These are phyloP conservation scores for Paramecium pentaurelia DNA, from an alignment of 73 alveolate species.

Conservation along the genomic window DNA sequence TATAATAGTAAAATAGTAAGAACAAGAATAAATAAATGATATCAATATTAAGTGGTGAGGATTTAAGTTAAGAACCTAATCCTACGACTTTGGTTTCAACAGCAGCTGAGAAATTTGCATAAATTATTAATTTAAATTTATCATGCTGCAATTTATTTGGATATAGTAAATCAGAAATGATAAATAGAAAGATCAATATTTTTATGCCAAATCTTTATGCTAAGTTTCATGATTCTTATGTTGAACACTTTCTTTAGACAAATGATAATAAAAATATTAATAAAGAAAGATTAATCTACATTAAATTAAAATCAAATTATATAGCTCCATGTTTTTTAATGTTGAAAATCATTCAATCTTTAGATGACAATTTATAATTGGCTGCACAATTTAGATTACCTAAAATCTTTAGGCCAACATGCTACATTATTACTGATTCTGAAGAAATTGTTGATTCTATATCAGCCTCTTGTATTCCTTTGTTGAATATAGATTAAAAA, in stretches of 20 bases:
- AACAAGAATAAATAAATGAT: background rate
- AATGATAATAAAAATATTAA: background rate
- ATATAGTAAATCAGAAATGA: slow-evolving; percentile 45
- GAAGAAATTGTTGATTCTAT: background rate
- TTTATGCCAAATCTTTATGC: slow-evolving; percentile 20
- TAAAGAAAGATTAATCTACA: slow-evolving; percentile 6
- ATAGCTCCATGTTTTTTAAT: background rate
- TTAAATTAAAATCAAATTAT: background rate
- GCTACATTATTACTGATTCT: background rate
- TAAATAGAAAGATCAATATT: slow-evolving; percentile 17
- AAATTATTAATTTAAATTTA: slow-evolving; percentile 22
- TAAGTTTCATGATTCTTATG: background rate
- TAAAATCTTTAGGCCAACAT: background rate
- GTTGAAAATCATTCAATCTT: background rate
- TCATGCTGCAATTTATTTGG: slow-evolving; percentile 49
- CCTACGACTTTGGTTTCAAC: slow-evolving; percentile 42
- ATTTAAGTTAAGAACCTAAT: background rate
- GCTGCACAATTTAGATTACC: slow-evolving; percentile 30
- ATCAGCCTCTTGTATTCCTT: slow-evolving; percentile 26
- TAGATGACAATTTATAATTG: background rate
- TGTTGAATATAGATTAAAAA: background rate
- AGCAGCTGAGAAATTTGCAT: slow-evolving; percentile 48
- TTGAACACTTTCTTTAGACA: background rate
- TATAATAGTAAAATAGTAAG: slow-evolving; percentile 1
- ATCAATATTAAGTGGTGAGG: background rate